Base-by-base conservation (phyloP, 2,329 filamentous ascomycete species). In the Lanzia echinophila region DNA sequence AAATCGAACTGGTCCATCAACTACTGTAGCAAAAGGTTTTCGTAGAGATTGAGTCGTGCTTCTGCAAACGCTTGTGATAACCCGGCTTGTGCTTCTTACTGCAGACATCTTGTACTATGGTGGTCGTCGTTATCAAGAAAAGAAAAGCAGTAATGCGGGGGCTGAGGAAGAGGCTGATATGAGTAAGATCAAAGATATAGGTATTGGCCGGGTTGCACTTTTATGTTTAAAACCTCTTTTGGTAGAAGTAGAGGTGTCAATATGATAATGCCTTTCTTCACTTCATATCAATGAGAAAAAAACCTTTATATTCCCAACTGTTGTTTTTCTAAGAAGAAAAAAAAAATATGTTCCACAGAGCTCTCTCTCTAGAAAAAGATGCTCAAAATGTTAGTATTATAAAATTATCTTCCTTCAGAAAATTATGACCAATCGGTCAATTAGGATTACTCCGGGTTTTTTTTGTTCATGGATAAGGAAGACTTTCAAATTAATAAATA, bases 41-140 rank as follows among this genome's bases (percentile, higher is more conserved):
- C 52, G 38, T 12, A 58, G 22, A 45, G 47, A 54, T 45, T 61
- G 57, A 13, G 51, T 19, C 13, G 50, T 54, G 20, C 32, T 49
- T 36, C 56, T 60, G 12, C 53, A 48, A 22, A 58, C 15, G 6
- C 45, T 43, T 33, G 31, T 47, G 2, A 61, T 3, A 39, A 48
- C 52, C 38, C 55, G 47, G 17, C 36, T 49, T 13, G 47, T 46
- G 19, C 31, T 55, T 39, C 54, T 49, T 50, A 33, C 39, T 34
- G 57, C 54, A 57, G 59, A 58, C 58, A 61, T 57, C 47, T 54
- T 50, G 44, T 34, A 24, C 28, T 42, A 19, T 33, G 19, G 42
- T 42, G 15, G 50, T 33, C 22, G 41, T 44, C 22, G 41, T 20
- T 41, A 41, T 22, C 17, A 19, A 41, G 38, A 20, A 41, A 38